Evolutionary conservation across 1,284 basidiomycete genomes (phyloP).

Genomic region (Cryptococcus wingfieldii): DNA sequence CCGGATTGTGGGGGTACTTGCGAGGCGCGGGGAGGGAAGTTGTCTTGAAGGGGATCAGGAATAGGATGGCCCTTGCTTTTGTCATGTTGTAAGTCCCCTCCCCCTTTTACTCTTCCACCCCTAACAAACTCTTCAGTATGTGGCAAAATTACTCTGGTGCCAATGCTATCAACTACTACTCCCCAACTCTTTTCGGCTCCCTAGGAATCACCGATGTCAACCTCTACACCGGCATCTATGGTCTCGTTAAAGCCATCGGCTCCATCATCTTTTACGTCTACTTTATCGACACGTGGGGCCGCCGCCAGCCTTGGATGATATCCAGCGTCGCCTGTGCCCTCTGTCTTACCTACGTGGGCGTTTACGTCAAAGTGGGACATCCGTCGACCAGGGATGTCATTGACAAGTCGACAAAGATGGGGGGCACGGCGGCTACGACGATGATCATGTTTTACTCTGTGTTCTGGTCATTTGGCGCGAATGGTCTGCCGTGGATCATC

Average conservation of each 20-base stretch:
- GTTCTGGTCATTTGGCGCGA: constrained; percentile 17
- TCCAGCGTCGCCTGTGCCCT: constrained; percentile 16
- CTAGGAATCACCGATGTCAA: constrained; percentile 43
- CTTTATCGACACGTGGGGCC: constrained; percentile 38
- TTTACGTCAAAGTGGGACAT: constrained; percentile 27
- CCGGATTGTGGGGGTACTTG: constrained; percentile 16
- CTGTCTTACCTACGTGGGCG: constrained; percentile 29
- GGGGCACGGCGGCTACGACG: constrained; percentile 24
- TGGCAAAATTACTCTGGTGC: constrained; percentile 18
- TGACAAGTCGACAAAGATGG: constrained; percentile 14
- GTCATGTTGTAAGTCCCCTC: constrained; percentile 17
- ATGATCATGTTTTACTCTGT: constrained; percentile 33
- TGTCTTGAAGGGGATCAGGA: constrained; percentile 26
- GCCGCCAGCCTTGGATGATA: constrained; percentile 31
- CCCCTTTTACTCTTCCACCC: constrained; percentile 13
- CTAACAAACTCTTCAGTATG: constrained; percentile 2
- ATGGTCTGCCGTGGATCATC: constrained; percentile 22
- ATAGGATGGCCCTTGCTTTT: constrained; percentile 30
- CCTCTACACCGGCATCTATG: constrained; percentile 49
- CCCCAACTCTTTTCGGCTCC: constrained; percentile 41
- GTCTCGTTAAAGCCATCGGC: constrained; percentile 41
- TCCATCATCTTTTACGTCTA: constrained; percentile 28
- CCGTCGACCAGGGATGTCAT: constrained; percentile 9
- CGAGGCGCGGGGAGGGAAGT: constrained; percentile 19
- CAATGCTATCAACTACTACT: constrained; percentile 19